A percentile compares a stretch with the other conserved stretches of the same genome.
These are phyloP conservation scores for Carex cristatella DNA, from an alignment of 176 grass and related monocot species.

Conservation along the genomic window DNA sequence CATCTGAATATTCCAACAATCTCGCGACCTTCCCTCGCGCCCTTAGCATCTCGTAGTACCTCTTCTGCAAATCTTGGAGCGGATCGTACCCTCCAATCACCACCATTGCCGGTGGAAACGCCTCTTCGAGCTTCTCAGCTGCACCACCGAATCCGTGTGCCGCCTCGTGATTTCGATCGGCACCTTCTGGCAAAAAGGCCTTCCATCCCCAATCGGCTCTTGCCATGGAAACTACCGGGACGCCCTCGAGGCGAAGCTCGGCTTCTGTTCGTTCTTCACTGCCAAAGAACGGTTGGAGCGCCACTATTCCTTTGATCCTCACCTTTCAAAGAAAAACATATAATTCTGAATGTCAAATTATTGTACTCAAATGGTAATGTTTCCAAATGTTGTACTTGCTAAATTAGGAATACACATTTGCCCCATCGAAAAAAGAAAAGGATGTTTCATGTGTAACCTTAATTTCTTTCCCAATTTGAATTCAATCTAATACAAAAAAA, in stretches of 20 bases:
- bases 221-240: constrained; percentile 5
- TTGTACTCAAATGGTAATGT: background rate
- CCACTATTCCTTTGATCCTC: constrained; percentile 35
- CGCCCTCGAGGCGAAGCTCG: constrained; percentile 12
- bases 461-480: background rate
- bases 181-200: constrained; percentile 23
- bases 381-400: no score
- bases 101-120: constrained; percentile 40
- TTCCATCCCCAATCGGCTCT: constrained; percentile 27
- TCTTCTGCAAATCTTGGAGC: constrained; percentile 68
- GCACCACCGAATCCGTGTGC: background rate
- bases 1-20: constrained; percentile 60
- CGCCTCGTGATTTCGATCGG: constrained; percentile 19
- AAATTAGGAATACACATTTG: no score
- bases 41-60: constrained; percentile 45
- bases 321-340: background rate
- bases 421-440: no score
- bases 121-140: background rate
- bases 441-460: background rate
- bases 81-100: constrained; percentile 70
- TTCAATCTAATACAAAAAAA: background rate
- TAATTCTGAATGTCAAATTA: background rate
- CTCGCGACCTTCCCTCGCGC: constrained; percentile 28
- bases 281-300: constrained; percentile 45
- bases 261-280: constrained; percentile 29